Conservation (phyloP, 2,329 filamentous ascomycete genomes). For the Stagonosporopsis rhizophila region DNA sequence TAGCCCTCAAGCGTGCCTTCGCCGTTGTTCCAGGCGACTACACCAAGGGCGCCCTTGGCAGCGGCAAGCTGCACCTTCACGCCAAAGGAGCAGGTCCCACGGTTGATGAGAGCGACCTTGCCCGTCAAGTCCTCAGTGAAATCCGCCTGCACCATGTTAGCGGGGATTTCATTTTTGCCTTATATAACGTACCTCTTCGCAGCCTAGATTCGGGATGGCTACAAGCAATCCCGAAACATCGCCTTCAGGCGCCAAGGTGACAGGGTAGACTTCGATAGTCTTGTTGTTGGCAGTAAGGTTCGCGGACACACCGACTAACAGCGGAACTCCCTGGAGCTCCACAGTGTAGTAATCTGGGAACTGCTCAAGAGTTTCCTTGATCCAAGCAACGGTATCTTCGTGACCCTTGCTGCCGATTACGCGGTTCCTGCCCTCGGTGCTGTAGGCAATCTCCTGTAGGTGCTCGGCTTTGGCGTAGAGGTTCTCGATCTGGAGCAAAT, state of each 20-base stretch:
- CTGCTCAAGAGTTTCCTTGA: slow-evolving; percentile 40
- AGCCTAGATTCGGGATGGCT: slow-evolving; percentile 45
- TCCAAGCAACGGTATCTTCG: slow-evolving; percentile 50
- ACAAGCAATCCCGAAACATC: slow-evolving; percentile 40
- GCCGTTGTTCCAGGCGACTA: slow-evolving; percentile 75
- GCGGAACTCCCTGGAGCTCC: slow-evolving; percentile 38
- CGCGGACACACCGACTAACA: slow-evolving; percentile 33
- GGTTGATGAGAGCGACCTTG: slow-evolving; percentile 72
- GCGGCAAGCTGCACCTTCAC: slow-evolving; percentile 71
- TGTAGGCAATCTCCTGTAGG: slow-evolving; percentile 51
- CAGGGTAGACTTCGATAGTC: slow-evolving; percentile 34
- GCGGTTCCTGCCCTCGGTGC: slow-evolving; percentile 49
- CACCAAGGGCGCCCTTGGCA: slow-evolving; percentile 66
- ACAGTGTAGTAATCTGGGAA: slow-evolving; percentile 49
- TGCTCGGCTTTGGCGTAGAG: slow-evolving; percentile 39
- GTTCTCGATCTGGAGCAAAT: slow-evolving; percentile 35
- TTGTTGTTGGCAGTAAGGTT: slow-evolving; percentile 42
- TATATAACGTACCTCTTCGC: slow-evolving; percentile 37
- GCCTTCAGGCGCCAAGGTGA: slow-evolving; percentile 42
- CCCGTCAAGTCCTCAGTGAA: slow-evolving; percentile 66
- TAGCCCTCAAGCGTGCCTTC: slow-evolving; percentile 59
- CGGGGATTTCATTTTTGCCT: not conserved
- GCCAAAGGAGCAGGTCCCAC: slow-evolving; percentile 75
- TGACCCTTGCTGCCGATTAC: slow-evolving; percentile 51
- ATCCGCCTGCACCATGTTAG: slow-evolving; percentile 55